Evolutionary conservation across 371 early-diverging fungal species (phyloP).

Genomic region (Polyrhizophydium stewartii): DNA sequence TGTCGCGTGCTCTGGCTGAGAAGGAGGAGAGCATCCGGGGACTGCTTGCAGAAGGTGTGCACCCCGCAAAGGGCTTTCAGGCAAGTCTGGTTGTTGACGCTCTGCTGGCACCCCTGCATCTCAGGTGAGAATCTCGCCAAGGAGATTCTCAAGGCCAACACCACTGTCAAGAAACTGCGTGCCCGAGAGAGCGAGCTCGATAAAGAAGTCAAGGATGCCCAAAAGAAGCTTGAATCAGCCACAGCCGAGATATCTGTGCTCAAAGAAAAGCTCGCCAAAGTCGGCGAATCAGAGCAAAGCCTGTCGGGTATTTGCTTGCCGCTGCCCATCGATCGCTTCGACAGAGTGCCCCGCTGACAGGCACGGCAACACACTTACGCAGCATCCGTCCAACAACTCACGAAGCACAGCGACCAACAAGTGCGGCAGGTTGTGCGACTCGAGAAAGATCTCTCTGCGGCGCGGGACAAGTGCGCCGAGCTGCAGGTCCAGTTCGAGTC

Average conservation of each 20-base stretch:
- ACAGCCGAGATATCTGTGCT: conserved; percentile 45
- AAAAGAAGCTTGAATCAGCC: conserved; percentile 58
- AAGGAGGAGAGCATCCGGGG: conserved; percentile 59
- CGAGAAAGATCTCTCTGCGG: conserved; percentile 47
- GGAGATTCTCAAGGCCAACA: conserved; percentile 67
- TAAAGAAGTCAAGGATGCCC: conserved; percentile 50
- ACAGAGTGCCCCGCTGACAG: too few relatives aligned
- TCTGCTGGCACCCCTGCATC: neutral
- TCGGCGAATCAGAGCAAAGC: conserved; percentile 52
- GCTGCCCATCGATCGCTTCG: too few relatives aligned
- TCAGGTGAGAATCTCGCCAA: conserved; percentile 76
- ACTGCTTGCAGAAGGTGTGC: conserved; percentile 4
- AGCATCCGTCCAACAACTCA: too few relatives aligned
- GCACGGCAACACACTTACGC: too few relatives aligned
- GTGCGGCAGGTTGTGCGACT: conserved; percentile 58
- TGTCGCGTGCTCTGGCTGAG: conserved; percentile 43
- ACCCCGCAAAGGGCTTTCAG: neutral
- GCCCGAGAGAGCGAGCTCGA: conserved; percentile 63
- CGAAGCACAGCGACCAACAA: conserved; percentile 57
- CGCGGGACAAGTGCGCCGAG: conserved; percentile 39
- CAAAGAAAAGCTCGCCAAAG: conserved; percentile 44
- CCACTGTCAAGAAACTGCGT: conserved; percentile 67
- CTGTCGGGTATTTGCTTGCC: too few relatives aligned
- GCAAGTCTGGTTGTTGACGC: neutral
- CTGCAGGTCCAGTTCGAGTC: conserved; percentile 47